Evolutionary conservation across 148 eudicot species (phyloP), one percentile per base, ranked within the genome.

Genomic region (Amaranthus hypochondriacus): DNA sequence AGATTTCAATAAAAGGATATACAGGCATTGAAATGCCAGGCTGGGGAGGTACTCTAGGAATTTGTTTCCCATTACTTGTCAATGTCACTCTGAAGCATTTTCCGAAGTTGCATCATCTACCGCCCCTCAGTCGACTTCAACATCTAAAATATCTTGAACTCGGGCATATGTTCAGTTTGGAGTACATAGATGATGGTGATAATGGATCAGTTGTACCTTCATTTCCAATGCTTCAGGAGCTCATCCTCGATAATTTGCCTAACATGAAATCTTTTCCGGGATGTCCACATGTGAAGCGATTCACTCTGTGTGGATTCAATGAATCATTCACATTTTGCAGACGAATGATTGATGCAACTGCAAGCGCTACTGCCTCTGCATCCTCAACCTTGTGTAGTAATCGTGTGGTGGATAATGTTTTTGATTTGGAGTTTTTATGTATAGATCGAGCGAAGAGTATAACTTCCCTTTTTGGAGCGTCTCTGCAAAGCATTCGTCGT

Each of bases 61-160:
- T 18, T 3, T 62, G 39, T 67, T 12, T 64, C 3, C 77, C 62
- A n/a, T 28, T 9, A 2, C 77, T 74, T 74, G 63, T 74, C 21
- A 56, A 1, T 9, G 11, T 74, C 18, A 4, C 15, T 18, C 6
- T 73, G 47, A 1, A 0, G 8, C 6, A 18, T 73, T 64, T 63
- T 65, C 11, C n/a, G 7, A 15, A 46, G 43, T 9, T 73, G 49
- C 66, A 4, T 11, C 11, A 9, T 65, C 60, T 53, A 3, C 51
- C 53, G 13, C 14, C 18, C 18, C 18, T 73, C 18, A 44, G 70
- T 63, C 69, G 64, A 53, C 70, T 63, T 18, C 43, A 3, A 11
- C 70, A 73, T 66, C 76, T 73, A 0, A 73, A 73, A 64, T 9
- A 4, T 42, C 69, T 73, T 18, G 0, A 15, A 54, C 70, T 73